Evolutionary conservation across 352 stramenopile species (phyloP), one percentile per base, ranked within the genome.

Genomic region (Phytophthora tentaculata): DNA sequence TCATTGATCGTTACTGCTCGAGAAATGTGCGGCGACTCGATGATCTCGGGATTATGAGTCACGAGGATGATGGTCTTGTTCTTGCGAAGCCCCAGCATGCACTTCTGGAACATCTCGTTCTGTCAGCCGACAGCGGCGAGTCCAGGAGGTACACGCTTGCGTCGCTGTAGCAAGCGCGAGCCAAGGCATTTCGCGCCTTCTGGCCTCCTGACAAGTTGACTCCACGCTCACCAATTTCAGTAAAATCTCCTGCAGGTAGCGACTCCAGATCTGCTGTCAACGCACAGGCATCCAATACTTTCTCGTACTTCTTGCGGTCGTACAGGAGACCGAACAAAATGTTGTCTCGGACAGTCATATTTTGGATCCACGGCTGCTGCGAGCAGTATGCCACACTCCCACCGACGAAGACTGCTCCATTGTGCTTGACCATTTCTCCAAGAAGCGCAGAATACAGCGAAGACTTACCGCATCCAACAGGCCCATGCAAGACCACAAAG

Each of bases 321-420:
- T 76, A 91, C 10, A 70, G 69, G 45, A 81, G 67, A n/a, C 92
- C 91, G 73, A 98, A 99, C 14, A 98, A 69, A 61, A 99, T 97
- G 71, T 99, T 99, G 19, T 84, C 71, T 0, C 67, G 76, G 7
- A 84, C 62, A 7, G 73, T 82, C 76, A 82, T 71, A 35, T 97
- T 97, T 43, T 98, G 71, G 53, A 98, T 97, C 87, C 90, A 98
- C 22, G 92, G 83, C 32, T 91, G 80, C 68, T 98, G 94, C n/a
- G 90, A 81, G 57, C 80, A 94, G 69, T 92, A 97, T 6, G 89
- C 88, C 3, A 97, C 39, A 45, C 48, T 60, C n/a, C 71, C 79
- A 20, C 71, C 68, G 13, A 89, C 76, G 28, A 77, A 74, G 1
- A 90, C 79, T 0, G 61, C 56, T 12, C 84, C 81, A 2, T 17